Evolutionary conservation across 2,329 filamentous ascomycete species (phyloP), one percentile per base, ranked within the genome.

Genomic region (Fusarium pseudonygamai): DNA sequence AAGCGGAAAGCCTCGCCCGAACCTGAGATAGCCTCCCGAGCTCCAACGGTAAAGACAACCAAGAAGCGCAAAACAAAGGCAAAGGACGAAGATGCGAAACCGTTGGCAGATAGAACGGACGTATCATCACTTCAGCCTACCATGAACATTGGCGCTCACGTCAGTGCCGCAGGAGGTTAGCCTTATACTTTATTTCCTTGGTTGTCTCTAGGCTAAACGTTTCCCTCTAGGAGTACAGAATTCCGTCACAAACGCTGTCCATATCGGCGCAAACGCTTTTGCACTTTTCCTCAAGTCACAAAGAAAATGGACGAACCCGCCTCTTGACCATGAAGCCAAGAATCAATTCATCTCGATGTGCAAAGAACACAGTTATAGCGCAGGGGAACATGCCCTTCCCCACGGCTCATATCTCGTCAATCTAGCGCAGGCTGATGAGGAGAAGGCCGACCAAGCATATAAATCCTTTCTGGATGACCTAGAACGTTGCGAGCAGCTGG

Each of bases 381-480:
- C 91, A 12, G 86, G 86, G 64, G 89, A 90, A 79, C 92, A 94
- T 83, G 89, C 95, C 78, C 90, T 99, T 3, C 96, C 96, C 0
- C 96, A 99, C 80, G 96, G 96, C 39, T 97, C 94, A 3, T 99
- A 99, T 81, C 92, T 99, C 13, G 95, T 99, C 78, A 99, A 99
- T 80, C 90, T 99, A 11, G 96, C 96, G 1, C 94, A 97, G 79
- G 87, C 91, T 9, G 95, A 98, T 78, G 81, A 89, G 32, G 88
- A 87, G 43, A 97, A 97, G 81, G 93, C 95, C 5, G 88, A 90
- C 58, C 95, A 98, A 84, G 95, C 95, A 3, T 98, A 97, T 80
- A 87, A 86, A 43, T 90, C 91, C 64, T 99, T 99, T 81, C 79
- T 97, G 22, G 95, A 99, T 77, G 96, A 99, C 80, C 86, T 99